Evolutionary conservation across 164 flowering plant species (phyloP), one percentile per base, ranked within the genome.

Genomic region (Vitis rupestris): DNA sequence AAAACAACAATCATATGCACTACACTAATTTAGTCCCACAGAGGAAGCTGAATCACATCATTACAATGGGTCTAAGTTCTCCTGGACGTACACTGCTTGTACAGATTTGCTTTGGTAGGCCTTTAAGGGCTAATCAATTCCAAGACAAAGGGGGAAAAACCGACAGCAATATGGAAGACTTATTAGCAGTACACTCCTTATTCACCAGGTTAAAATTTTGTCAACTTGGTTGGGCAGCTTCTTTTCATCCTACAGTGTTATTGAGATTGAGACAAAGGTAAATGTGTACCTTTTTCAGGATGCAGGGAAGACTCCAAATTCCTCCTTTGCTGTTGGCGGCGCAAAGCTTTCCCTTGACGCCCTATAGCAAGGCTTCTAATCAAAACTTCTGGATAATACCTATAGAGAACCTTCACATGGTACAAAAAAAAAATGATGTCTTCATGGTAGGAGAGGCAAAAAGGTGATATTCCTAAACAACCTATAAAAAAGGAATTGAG

Each of bases 341-440:
- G 93, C 72, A 92, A 74, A 64, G 96, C 87, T 82, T 91, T 94
- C 70, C 98, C 97, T 85, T 89, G 94, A 65, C 97, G 90, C 63
- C 98, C 97, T 67, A 94, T 77, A 48, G 94, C 72, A 57, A 92
- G 96, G 78, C 81, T 82, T 67, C 63, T 69, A 9, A 8, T 29
- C 51, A 81, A 67, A 29, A 81, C 74, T 30, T 90, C 87, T 12
- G 98, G 97, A 70, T 81, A 82, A 77, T 85, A 81, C 72, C 70
- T 81, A 63, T 13, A 31, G 51, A 93, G 92, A 73, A 88, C 87
- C 98, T 88, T 80, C 31, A 70, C 23, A 64, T 48, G 44, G 50
- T 51, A 61, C 51, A 62, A 44, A 61, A 64, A 61, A 64, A 44
- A 37, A 0, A 4, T 37, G 44, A 37, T 37, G 44, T 37, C 7